A percentile compares a stretch with the other conserved stretches of the same genome.
Conservation (phyloP, 2,329 filamentous ascomycete species). For the Microsporum ferrugineum region DNA sequence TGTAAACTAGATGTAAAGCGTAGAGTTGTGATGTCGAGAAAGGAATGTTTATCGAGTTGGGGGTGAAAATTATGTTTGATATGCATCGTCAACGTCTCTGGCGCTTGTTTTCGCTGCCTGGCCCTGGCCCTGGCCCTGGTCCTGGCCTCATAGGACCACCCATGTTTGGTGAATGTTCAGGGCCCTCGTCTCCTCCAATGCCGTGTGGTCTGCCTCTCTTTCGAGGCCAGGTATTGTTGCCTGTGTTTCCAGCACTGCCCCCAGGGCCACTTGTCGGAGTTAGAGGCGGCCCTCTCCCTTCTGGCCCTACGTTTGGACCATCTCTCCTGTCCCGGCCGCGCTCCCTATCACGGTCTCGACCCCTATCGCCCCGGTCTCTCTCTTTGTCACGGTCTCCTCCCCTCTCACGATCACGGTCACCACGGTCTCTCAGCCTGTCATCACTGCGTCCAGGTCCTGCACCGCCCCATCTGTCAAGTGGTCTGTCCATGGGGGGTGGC, state of each 20-base stretch:
- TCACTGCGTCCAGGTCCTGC: slow-evolving; percentile 1
- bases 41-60: not conserved
- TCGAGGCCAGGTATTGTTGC: slow-evolving; percentile 13
- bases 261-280: slow-evolving; percentile 4
- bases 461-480: slow-evolving; percentile 10
- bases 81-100: slow-evolving; percentile 16
- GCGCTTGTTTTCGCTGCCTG: slow-evolving; percentile 15
- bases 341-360: slow-evolving; percentile 10
- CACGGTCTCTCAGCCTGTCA: slow-evolving; percentile 9
- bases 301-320: slow-evolving; percentile 1
- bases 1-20: not conserved
- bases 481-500: not conserved
- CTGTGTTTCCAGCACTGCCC: not conserved
- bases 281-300: slow-evolving; percentile 4
- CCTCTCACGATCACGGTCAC: slow-evolving; percentile 9
- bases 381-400: slow-evolving; percentile 12
- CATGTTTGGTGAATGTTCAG: slow-evolving; percentile 2
- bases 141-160: slow-evolving; percentile 10
- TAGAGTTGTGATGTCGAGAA: not conserved
- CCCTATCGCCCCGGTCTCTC: slow-evolving; percentile 7
- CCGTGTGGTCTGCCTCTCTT: slow-evolving; percentile 13
- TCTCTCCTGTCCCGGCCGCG: slow-evolving; percentile 10
- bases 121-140: not conserved
- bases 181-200: slow-evolving; percentile 5
- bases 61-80: not conserved